Evolutionary conservation across 2,329 filamentous ascomycete species (phyloP), one percentile per base, ranked within the genome.

Genomic region (Talaromyces sp.): DNA sequence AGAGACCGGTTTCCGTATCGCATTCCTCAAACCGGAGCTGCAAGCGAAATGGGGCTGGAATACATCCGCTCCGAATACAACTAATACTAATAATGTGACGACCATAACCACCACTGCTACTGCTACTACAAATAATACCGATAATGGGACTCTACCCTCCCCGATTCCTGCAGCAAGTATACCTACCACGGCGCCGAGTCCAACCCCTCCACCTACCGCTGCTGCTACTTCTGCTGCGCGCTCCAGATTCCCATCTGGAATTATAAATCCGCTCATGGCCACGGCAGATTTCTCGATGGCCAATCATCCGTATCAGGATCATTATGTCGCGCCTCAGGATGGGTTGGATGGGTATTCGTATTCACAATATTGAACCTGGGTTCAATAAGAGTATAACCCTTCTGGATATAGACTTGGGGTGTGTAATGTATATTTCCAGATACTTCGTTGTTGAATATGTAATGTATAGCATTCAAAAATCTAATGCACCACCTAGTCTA

Each of bases 31-130:
- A 71, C 83, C 84, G 47, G 89, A 92, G 65, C 84, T 97, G 41
- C 90, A 88, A 73, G 84, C 86, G 68, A 86, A 85, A 66, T 97
- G 93, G 93, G 89, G 89, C 7, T 94, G 91, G 89, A 83, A 84
- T 68, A 14, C 49, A 3, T 24, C 54, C 6, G 35, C 54, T 58
- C 10, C 14, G 22, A 35, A 13, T 31, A 41, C 10, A 27, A 31
- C 24, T 43, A 19, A 27, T 43, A 41, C 19, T 27, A 58, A 9
- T 16, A 33, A 8, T 39, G 14, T 14, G 13, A 59, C 61, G 13
- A 31, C 22, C 9, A 22, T 39, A 1, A 45, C 43, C 6, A n/a
- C 60, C 1, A 31, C 24, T 1, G 27, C 47, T 16, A 31, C 45
- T 31, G 24, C 31, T 31, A 37, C 31, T 8, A 9, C 7, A 16